Conservation (phyloP, 352 stramenopile species). For the Stephanocyclus meneghinianus region DNA sequence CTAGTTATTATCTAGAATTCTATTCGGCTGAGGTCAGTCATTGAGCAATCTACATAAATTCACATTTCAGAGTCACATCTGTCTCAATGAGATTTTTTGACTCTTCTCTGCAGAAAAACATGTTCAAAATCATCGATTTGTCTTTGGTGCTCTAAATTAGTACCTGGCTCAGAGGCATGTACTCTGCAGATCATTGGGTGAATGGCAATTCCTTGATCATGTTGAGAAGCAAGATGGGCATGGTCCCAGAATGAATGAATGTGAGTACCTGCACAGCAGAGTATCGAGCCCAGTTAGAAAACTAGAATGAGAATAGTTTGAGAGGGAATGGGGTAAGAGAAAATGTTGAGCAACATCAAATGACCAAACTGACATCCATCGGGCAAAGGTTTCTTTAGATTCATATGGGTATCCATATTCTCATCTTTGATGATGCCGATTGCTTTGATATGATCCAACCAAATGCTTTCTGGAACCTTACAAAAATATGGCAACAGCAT, state of each 20-base stretch:
- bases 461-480: constrained; percentile 72
- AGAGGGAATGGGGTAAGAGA: neutral
- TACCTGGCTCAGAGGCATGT: constrained; percentile 65
- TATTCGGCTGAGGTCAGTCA: no score
- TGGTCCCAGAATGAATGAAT: constrained; percentile 75
- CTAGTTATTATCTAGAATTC: no score
- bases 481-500: constrained; percentile 82
- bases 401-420: constrained; percentile 79
- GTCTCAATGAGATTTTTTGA: constrained; percentile 30
- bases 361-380: constrained; percentile 60
- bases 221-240: constrained; percentile 71
- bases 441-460: constrained; percentile 82
- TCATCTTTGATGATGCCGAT: constrained; percentile 66
- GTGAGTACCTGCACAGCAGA: constrained; percentile 58
- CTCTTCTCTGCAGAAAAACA: constrained; percentile 79
- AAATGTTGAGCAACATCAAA: neutral
- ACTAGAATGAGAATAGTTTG: neutral
- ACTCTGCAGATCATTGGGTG: constrained; percentile 53
- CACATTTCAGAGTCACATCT: constrained; percentile 49
- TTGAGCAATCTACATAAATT: neutral
- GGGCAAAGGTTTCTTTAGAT: constrained; percentile 73
- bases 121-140: constrained; percentile 80
- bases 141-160: constrained; percentile 81
- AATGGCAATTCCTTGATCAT: constrained; percentile 80
- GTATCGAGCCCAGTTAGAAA: neutral